Base-by-base conservation (phyloP, 2,329 filamentous ascomycete genomes). In the Aspergillus niger region DNA sequence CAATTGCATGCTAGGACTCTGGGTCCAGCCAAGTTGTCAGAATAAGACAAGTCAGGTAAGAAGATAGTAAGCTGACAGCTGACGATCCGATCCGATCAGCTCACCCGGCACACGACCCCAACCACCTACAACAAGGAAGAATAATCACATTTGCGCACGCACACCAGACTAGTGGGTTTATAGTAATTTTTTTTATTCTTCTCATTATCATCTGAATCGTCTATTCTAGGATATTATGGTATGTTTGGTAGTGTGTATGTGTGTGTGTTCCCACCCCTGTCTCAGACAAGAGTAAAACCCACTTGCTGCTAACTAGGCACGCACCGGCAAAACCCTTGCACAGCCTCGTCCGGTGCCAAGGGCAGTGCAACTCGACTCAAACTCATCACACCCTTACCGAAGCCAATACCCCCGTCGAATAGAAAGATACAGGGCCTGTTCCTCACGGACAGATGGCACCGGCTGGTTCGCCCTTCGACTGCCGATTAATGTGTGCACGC, bases 321-420 rank as follows among this genome's bases (percentile, higher is more conserved):
- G 11, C 8, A n/a, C 26, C 24, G 47, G 26, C n/a, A 17, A 22
- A 0, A 22, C 24, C 22, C 44, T 24, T 10, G 26, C 47, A 50
- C 47, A 50, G 47, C 47, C 47, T 50, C 47, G 26, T 15, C 22
- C 20, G 24, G 44, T 5, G 32, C 32, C 32, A 36, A 36, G 26
- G 47, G 47, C 47, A 32, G 47, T 50, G 47, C 47, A 38, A 36
- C 32, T 36, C 32, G 13, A 36, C 32, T 36, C 32, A 36, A 13
- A 36, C 32, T 13, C 32, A 36, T 36, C 32, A 36, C 32, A 36
- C 32, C 30, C 32, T 47, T 60, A 71, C 48, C 67, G 62, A 53
- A 73, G 58, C 70, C 71, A 72, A 55, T 67, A 73, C 28, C 70
- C 70, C 49, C 60, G 63, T n/a, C 58, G 56, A 43, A 73, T 70